phyloP scores from a whole-genome alignment of 306 rosid genomes.

The Nissolia schottii region DNA sequence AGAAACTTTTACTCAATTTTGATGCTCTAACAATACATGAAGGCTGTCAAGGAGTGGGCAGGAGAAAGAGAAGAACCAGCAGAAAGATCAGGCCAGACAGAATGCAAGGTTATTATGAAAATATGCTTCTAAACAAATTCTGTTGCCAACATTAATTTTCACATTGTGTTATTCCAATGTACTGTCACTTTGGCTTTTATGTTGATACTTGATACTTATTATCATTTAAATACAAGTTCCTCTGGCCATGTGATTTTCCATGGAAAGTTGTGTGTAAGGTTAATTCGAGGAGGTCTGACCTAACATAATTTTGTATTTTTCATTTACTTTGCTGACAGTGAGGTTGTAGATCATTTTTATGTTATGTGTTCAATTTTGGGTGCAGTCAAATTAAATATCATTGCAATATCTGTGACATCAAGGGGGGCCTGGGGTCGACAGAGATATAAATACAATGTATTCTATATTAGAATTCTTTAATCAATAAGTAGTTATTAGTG shows the following conservation, averaged over 20 bases:
- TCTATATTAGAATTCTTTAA: background rate
- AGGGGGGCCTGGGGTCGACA: background rate
- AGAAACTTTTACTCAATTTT: constrained; percentile 16
- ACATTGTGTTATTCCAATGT: background rate
- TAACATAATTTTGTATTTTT: constrained; percentile 7
- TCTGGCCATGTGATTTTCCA: constrained; percentile 4
- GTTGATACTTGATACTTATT: background rate
- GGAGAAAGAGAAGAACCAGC: constrained; percentile 53
- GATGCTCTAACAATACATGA: constrained; percentile 17
- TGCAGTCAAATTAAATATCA: background rate
- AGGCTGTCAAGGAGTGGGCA: constrained; percentile 55
- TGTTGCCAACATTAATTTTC: constrained; percentile 8
- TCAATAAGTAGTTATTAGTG: background rate
- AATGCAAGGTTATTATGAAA: constrained; percentile 79
- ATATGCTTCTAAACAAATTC: constrained; percentile 19
- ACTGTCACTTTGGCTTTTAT: background rate
- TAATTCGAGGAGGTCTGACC: background rate
- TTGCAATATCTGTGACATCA: background rate
- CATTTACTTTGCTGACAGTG: background rate
- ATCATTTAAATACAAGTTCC: background rate
- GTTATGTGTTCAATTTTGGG: constrained; percentile 15
- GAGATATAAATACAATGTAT: background rate
- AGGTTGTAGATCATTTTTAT: constrained; percentile 4
- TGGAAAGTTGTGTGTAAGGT: constrained; percentile 7
- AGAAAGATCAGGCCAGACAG: constrained; percentile 53